Evolutionary conservation across 78 protist species (phyloP).

Genomic region (Bodo saltans): DNA sequence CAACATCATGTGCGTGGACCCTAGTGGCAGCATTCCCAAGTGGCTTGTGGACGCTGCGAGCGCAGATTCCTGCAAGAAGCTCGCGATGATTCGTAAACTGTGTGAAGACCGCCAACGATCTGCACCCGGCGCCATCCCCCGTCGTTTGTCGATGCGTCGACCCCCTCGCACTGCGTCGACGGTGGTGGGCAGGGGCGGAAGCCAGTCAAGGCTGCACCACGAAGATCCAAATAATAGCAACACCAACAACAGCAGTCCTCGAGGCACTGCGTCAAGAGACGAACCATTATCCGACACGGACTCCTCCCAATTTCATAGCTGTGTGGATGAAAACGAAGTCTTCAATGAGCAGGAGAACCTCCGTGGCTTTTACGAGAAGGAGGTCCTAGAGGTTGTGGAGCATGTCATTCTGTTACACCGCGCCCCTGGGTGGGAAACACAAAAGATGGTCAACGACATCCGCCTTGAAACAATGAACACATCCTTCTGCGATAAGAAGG

Average conservation of each 20-base stretch:
- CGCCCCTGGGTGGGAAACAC: background rate
- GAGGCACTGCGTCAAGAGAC: no score
- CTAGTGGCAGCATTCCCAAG: background rate
- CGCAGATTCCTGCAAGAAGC: background rate
- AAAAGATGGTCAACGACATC: background rate
- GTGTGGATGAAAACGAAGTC: background rate
- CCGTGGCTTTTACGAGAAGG: background rate
- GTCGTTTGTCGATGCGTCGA: background rate
- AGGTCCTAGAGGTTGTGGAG: background rate
- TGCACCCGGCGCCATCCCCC: background rate
- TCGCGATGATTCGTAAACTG: background rate
- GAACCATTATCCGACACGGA: no score
- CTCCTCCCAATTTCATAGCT: background rate
- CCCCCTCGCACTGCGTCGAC: background rate
- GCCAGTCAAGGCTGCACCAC: no score
- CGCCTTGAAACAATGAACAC: background rate
- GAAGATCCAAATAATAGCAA: no score
- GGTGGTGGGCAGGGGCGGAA: no score
- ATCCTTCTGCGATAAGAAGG: background rate
- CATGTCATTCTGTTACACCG: background rate
- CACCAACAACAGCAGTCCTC: no score
- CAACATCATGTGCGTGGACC: background rate
- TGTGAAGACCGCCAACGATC: background rate
- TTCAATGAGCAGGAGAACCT: background rate
- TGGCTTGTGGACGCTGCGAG: background rate